A percentile compares a stretch with the other conserved stretches of the same genome.
Evolutionary conservation across 345 rosid species (phyloP).

Genomic region (Pistacia integerrima): DNA sequence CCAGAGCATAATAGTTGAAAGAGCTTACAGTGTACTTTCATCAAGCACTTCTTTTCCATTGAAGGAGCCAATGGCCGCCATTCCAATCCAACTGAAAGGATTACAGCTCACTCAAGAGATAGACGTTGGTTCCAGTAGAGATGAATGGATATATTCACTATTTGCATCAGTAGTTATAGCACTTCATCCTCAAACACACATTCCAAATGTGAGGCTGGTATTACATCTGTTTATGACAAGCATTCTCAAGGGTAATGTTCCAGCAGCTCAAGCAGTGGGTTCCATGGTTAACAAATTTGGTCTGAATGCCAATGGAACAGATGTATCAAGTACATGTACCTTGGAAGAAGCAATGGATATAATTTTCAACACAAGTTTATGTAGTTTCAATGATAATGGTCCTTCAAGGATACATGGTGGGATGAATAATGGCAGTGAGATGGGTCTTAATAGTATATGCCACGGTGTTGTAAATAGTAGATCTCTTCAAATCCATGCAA

Average conservation of each 20-base stretch:
- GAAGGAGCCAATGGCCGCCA: conserved; percentile 40
- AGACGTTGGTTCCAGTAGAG: conserved; percentile 47
- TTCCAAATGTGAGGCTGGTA: conserved; percentile 62
- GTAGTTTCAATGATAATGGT: conserved; percentile 19
- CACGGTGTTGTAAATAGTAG: conserved; percentile 36
- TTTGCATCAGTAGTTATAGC: conserved; percentile 79
- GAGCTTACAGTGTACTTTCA: conserved; percentile 56
- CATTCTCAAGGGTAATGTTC: conserved; percentile 58
- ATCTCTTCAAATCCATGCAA: conserved; percentile 56
- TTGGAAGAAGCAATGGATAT: conserved; percentile 71
- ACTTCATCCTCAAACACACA: conserved; percentile 51
- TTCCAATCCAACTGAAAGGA: conserved; percentile 35
- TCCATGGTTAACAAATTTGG: conserved; percentile 79
- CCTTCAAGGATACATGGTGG: conserved; percentile 30
- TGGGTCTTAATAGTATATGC: conserved; percentile 34
- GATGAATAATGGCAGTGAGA: conserved; percentile 33
- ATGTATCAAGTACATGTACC: conserved; percentile 40
- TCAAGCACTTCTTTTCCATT: conserved; percentile 46
- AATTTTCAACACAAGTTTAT: conserved; percentile 42
- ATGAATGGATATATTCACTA: conserved; percentile 68
- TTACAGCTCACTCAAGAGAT: conserved; percentile 31
- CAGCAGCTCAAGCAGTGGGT: conserved; percentile 85
- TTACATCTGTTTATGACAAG: conserved; percentile 44
- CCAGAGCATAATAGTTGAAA: conserved; percentile 66
- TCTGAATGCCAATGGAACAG: conserved; percentile 33